These are phyloP conservation scores for Colletotrichum chlorophyti DNA, from an alignment of 2,329 filamentous ascomycete genomes.

Conservation along the genomic window DNA sequence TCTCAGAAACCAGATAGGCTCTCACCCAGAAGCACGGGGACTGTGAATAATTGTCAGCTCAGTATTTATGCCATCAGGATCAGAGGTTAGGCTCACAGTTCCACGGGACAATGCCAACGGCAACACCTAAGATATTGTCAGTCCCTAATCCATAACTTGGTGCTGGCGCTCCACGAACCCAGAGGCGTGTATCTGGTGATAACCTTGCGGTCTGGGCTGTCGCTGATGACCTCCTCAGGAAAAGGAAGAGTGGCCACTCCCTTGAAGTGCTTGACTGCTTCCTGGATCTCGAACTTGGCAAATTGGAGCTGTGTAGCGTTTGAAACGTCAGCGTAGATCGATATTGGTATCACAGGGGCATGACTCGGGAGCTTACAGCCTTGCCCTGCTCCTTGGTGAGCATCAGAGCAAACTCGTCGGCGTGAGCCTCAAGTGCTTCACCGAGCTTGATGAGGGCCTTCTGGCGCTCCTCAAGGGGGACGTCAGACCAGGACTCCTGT, in stretches of 20 bases:
- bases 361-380: slow-evolving; percentile 30
- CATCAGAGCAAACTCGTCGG: slow-evolving; percentile 19
- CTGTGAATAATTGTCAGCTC: slow-evolving; percentile 2
- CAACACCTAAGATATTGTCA: slow-evolving; percentile 37
- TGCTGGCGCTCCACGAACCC: slow-evolving; percentile 31
- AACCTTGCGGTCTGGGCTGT: slow-evolving; percentile 37
- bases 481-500: slow-evolving; percentile 45
- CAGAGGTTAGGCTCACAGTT: slow-evolving; percentile 61
- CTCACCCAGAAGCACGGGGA: slow-evolving; percentile 26
- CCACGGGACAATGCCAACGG: slow-evolving; percentile 58
- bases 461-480: slow-evolving; percentile 40
- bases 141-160: slow-evolving; percentile 25
- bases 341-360: neutral
- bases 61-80: slow-evolving; percentile 41
- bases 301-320: slow-evolving; percentile 1
- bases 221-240: slow-evolving; percentile 28
- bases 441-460: slow-evolving; percentile 30
- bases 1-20: neutral
- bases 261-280: slow-evolving; percentile 21
- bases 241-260: slow-evolving; percentile 13
- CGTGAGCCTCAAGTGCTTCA: slow-evolving; percentile 28
- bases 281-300: slow-evolving; percentile 16
- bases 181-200: slow-evolving; percentile 44
- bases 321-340: neutral
- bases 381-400: slow-evolving; percentile 33